Base-by-base conservation (phyloP, 2,329 filamentous ascomycete species). In the Beauveria rudraprayagi region DNA sequence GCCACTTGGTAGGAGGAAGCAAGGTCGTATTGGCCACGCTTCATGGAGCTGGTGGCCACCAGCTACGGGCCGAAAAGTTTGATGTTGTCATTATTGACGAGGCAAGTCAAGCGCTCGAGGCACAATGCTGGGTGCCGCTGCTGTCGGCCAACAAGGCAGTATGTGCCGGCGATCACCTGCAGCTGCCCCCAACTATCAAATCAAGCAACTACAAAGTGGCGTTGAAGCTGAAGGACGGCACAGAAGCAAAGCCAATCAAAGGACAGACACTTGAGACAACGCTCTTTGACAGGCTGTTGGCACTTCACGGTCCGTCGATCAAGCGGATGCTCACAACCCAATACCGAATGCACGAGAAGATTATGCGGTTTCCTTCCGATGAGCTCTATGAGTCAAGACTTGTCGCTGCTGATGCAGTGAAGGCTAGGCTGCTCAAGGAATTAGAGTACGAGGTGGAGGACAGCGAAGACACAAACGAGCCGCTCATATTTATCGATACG, bases 71-170 rank as follows among this genome's bases (percentile, higher is more conserved):
- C 63, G 86, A 95, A 69, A 77, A 84, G 57, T 99, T 99, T 65
- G 94, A 99, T 72, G 89, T 96, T 5, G 90, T 99, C 30, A 87
- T 99, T 63, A 91, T 99, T 61, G 94, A 99, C 69, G 94, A 99
- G 76, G 94, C 92, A 5, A 95, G 90, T 71, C 94, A 99, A 72
- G 94, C 94, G 2, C 80, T 97, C 10, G 94, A 99, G 75, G 92
- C 94, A 0, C 93, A 97, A 73, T 97, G 92, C 76, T 99, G 94
- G 94, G 92, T 97, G 56, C 87, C 94, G 11, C 76, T 99, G 52
- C 76, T 97, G 19, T 82, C 84, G 46, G 91, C 91, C 0, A 84
- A 80, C 66, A 97, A 97, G 76, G 87, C 91, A 9, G 87, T 99
- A 9, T 87, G 96, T 64, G 94, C 94, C 1, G 94, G 94, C 53